phyloP scores from a whole-genome alignment of 2,329 filamentous ascomycete species.

The Parastagonospora nodorum region DNA sequence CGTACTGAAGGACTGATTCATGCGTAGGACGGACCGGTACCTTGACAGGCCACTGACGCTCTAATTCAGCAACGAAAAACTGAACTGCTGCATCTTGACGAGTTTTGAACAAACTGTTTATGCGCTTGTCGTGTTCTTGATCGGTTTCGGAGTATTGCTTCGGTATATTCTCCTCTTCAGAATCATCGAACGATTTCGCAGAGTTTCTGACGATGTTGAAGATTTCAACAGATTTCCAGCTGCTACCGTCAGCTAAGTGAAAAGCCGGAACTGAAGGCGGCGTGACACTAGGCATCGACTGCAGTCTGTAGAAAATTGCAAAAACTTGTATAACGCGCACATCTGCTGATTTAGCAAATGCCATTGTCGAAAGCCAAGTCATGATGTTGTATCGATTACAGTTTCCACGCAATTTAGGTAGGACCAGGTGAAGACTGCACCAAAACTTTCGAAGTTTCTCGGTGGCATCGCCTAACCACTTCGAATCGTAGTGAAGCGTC shows the following conservation, averaged over 20 bases:
- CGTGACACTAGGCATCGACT: conserved; percentile 5
- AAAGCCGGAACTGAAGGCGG: conserved; percentile 10
- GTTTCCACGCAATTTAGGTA: background rate
- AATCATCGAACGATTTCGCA: conserved; percentile 9
- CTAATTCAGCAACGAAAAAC: conserved; percentile 14
- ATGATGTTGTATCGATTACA: conserved; percentile 26
- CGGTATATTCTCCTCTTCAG: conserved; percentile 18
- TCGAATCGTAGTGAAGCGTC: conserved; percentile 23
- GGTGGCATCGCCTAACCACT: conserved; percentile 23
- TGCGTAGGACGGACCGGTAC: conserved; percentile 10
- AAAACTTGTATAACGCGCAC: conserved; percentile 30
- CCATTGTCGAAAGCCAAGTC: conserved; percentile 33
- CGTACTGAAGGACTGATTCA: conserved; percentile 11
- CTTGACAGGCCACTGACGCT: conserved; percentile 24
- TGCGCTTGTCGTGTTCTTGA: conserved; percentile 11
- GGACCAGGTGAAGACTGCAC: conserved; percentile 27
- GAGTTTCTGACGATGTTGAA: background rate
- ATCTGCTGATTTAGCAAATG: conserved; percentile 26
- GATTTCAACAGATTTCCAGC: conserved; percentile 1
- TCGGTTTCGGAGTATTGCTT: conserved; percentile 14
- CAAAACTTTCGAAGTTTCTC: conserved; percentile 15
- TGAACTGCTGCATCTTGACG: conserved; percentile 11
- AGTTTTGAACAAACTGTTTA: conserved; percentile 2
- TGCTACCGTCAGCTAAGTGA: conserved; percentile 16
- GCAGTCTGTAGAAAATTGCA: conserved; percentile 20